Evolutionary conservation across 164 flowering plant species (phyloP).

Genomic region (Chloranthus sessilifolius): DNA sequence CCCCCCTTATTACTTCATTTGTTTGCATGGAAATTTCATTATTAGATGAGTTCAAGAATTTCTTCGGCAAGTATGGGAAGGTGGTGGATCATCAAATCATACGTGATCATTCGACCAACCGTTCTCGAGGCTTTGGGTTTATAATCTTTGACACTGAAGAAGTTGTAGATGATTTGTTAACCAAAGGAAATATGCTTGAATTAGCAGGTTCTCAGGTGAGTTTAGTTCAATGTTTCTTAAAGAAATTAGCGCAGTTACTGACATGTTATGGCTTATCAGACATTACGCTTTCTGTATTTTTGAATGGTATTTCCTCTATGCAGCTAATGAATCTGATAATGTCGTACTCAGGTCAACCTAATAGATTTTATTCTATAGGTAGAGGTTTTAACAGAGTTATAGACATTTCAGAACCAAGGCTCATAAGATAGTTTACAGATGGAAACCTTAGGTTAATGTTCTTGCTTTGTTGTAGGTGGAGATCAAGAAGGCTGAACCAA

Average conservation of each 20-base stretch:
- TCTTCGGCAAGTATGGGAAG: conserved; percentile 78
- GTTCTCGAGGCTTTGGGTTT: conserved; percentile 94
- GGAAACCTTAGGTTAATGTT: conserved; percentile 62
- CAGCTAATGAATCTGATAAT: too few relatives aligned
- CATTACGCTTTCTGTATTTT: neutral
- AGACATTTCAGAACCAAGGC: conserved; percentile 17
- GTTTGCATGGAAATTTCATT: too few relatives aligned
- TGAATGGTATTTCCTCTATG: too few relatives aligned
- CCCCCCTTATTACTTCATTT: too few relatives aligned
- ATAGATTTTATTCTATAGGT: conserved; percentile 14
- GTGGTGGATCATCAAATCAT: conserved; percentile 86
- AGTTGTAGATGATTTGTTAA: conserved; percentile 69
- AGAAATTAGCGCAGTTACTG: conserved; percentile 6
- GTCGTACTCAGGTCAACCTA: neutral
- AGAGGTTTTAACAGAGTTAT: conserved; percentile 14
- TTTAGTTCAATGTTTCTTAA: conserved; percentile 13
- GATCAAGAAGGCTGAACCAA: conserved; percentile 99
- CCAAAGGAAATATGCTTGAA: conserved; percentile 87
- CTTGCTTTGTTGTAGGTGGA: conserved; percentile 98
- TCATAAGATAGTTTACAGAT: conserved; percentile 22
- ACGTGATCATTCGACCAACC: conserved; percentile 76
- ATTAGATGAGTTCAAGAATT: conserved; percentile 72
- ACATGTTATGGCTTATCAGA: conserved; percentile 1
- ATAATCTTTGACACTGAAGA: conserved; percentile 74
- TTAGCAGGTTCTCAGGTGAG: conserved; percentile 86